Evolutionary conservation across 495 filamentous ascomycete genomes (phyloP).

Genomic region (Penicillium salamii): DNA sequence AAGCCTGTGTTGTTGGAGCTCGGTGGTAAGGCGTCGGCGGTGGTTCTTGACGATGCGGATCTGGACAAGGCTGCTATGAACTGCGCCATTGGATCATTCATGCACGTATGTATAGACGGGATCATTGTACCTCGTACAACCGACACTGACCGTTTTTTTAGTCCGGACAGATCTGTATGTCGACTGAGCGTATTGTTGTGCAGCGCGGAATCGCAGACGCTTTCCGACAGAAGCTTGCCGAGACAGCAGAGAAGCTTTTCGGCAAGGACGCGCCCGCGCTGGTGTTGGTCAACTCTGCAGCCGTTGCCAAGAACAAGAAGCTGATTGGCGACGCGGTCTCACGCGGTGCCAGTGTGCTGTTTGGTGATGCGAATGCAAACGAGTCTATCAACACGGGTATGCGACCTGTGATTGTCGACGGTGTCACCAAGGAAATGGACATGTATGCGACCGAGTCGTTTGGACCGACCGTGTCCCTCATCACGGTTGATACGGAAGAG

Average conservation of each 20-base stretch:
- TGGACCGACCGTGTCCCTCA: constrained; percentile 68
- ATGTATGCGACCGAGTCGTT: constrained; percentile 80
- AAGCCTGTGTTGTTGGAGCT: constrained; percentile 63
- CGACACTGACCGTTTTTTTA: constrained; percentile 13
- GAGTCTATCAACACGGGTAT: constrained; percentile 54
- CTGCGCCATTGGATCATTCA: constrained; percentile 51
- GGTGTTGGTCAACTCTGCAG: constrained; percentile 57
- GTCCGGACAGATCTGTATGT: constrained; percentile 89
- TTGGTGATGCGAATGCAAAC: constrained; percentile 50
- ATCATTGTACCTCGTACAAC: too few relatives aligned
- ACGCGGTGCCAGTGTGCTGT: constrained; percentile 67
- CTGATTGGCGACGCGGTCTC: constrained; percentile 63
- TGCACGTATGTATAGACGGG: constrained; percentile 48
- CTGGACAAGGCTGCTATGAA: constrained; percentile 52
- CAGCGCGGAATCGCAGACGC: constrained; percentile 62
- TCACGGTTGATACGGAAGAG: constrained; percentile 46
- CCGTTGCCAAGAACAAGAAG: constrained; percentile 64
- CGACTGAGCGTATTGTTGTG: constrained; percentile 83
- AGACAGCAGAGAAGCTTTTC: constrained; percentile 44
- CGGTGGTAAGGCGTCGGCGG: constrained; percentile 58
- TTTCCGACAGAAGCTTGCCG: constrained; percentile 60
- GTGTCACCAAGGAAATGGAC: constrained; percentile 78
- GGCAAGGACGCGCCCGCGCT: constrained; percentile 49
- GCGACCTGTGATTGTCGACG: constrained; percentile 67
- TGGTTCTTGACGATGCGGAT: constrained; percentile 59